These are phyloP conservation scores for Agapanthus africanus DNA, from an alignment of 106 monocot genomes.

Conservation along the genomic window DNA sequence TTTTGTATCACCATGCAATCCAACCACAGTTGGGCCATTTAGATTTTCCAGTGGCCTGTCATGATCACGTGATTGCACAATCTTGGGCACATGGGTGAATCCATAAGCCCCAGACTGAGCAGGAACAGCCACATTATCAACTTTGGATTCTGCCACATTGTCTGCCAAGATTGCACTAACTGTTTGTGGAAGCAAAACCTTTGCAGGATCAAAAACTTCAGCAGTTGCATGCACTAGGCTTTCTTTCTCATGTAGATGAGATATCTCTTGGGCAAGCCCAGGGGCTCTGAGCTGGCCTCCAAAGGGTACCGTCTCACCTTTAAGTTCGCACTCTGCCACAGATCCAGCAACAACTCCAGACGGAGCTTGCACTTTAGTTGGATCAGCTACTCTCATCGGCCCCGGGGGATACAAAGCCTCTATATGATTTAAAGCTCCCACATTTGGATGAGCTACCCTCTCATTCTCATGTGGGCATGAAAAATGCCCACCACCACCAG, in stretches of 20 bases:
- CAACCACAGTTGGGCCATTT: constrained; percentile 5
- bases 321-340: not conserved
- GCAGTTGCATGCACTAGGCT: constrained; percentile 7
- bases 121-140: constrained; percentile 4
- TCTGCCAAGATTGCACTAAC: constrained; percentile 1
- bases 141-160: constrained; percentile 12
- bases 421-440: not conserved
- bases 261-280: constrained; percentile 10
- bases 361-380: not conserved
- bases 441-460: not conserved
- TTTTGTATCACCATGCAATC: constrained; percentile 21
- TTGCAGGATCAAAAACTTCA: constrained; percentile 20
- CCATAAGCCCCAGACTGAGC: constrained; percentile 7
- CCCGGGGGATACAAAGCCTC: not conserved
- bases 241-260: constrained; percentile 5
- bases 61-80: not conserved
- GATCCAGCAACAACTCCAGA: not conserved
- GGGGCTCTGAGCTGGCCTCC: constrained; percentile 7
- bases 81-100: constrained; percentile 13
- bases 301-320: not conserved
- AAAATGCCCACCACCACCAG: not conserved
- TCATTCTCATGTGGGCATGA: not conserved
- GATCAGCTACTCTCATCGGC: not conserved
- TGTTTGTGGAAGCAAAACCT: constrained; percentile 9
- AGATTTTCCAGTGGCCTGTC: constrained; percentile 10